Conservation (phyloP, 2,329 filamentous ascomycete species). For the Botrytis cinerea region DNA sequence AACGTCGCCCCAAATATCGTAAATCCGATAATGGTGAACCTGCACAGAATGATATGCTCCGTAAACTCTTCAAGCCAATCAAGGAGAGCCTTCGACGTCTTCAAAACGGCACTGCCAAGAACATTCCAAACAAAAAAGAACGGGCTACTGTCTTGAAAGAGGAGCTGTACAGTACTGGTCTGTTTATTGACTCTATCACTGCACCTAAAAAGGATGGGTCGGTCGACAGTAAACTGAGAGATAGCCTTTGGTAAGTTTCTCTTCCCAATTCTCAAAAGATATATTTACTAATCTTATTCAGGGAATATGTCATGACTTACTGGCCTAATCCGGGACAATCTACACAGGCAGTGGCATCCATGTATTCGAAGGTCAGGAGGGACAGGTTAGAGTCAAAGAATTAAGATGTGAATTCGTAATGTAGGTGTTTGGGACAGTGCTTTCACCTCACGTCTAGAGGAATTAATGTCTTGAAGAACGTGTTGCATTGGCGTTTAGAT, state of each 20-base stretch:
- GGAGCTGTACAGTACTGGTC: slow-evolving; percentile 62
- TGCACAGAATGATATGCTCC: slow-evolving; percentile 25
- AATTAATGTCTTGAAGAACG: slow-evolving; percentile 14
- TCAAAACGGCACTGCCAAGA: slow-evolving; percentile 61
- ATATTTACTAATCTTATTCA: slow-evolving; percentile 31
- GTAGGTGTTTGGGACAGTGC: background rate
- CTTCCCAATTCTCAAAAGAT: background rate
- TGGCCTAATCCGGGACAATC: slow-evolving; percentile 39
- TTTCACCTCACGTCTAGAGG: slow-evolving; percentile 4
- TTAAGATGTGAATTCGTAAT: slow-evolving; percentile 9
- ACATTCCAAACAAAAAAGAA: slow-evolving; percentile 62
- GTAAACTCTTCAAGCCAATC: slow-evolving; percentile 54
- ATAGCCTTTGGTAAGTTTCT: slow-evolving; percentile 40
- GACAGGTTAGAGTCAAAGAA: slow-evolving; percentile 21
- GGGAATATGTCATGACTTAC: slow-evolving; percentile 41
- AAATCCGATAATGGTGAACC: slow-evolving; percentile 51
- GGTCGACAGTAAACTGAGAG: slow-evolving; percentile 35
- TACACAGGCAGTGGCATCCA: slow-evolving; percentile 34
- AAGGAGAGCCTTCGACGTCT: slow-evolving; percentile 61
- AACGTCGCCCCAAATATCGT: slow-evolving; percentile 54
- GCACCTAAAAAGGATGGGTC: slow-evolving; percentile 20
- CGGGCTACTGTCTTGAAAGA: slow-evolving; percentile 62
- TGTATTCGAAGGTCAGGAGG: slow-evolving; percentile 39
- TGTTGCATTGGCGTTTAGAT: slow-evolving; percentile 20
- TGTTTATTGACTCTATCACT: slow-evolving; percentile 54